Percentiles rank a stretch among this genome's conserved stretches.
These are phyloP conservation scores for Penicillium atrosanguineum DNA, from an alignment of 495 filamentous ascomycete species.

Conservation along the genomic window DNA sequence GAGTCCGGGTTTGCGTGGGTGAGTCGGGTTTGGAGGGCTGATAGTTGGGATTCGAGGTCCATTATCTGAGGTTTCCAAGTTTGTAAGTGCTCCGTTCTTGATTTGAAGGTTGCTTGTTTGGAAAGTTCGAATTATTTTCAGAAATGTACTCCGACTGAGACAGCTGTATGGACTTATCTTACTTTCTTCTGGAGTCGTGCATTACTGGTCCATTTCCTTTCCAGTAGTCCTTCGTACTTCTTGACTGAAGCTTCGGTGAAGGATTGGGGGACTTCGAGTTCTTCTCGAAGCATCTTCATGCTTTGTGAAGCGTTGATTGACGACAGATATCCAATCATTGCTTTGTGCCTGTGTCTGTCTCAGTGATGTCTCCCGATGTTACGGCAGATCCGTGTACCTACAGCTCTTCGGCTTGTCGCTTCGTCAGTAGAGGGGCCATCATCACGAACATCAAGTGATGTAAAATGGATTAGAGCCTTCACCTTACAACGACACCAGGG, in stretches of 20 bases:
- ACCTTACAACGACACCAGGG: too few relatives aligned
- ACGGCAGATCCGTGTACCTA: background rate
- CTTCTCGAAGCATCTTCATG: background rate
- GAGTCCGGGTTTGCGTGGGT: slow-evolving; percentile 1
- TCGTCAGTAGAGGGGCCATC: slow-evolving; percentile 3
- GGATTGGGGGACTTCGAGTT: background rate
- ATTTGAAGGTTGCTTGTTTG: too few relatives aligned
- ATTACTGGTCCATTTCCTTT: slow-evolving; percentile 8
- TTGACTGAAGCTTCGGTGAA: background rate
- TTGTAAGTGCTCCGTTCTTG: background rate
- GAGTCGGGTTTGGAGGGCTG: background rate
- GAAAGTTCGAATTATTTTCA: too few relatives aligned
- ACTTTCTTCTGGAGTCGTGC: slow-evolving; percentile 1
- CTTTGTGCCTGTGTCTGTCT: slow-evolving; percentile 5
- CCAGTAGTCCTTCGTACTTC: slow-evolving; percentile 1
- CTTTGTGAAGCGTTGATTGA: background rate
- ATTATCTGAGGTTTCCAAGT: slow-evolving; percentile 2
- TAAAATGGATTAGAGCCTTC: too few relatives aligned
- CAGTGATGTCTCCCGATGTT: background rate
- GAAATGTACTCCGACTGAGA: too few relatives aligned
- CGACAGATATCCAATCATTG: slow-evolving; percentile 13
- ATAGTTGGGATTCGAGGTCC: slow-evolving; percentile 2
- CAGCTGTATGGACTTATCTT: background rate
- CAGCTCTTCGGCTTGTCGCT: slow-evolving; percentile 7
- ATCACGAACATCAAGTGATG: background rate